phyloP scores from a whole-genome alignment of 352 stramenopile genomes.

The Globisporangium paroecandrum region DNA sequence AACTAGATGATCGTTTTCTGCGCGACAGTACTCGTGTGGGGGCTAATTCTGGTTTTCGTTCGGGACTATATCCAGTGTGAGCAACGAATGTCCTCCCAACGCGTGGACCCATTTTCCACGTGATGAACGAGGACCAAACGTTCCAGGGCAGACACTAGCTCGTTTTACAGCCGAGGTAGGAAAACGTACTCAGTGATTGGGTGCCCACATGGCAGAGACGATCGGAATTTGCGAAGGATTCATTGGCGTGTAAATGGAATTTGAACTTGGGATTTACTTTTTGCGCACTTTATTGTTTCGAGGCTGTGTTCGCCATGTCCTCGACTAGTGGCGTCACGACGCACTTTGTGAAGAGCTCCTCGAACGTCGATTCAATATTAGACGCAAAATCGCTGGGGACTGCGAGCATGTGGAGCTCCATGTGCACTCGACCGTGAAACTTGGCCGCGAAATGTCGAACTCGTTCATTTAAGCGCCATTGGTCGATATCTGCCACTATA shows the following conservation, averaged over 20 bases:
- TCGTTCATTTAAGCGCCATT: not conserved
- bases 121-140: too few species aligned
- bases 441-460: not conserved
- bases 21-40: not conserved
- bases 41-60: not conserved
- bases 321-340: not conserved
- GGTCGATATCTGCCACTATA: not conserved
- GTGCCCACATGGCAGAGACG: too few species aligned
- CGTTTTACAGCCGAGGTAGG: too few species aligned
- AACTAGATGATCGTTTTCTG: not conserved
- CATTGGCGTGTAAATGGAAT: too few species aligned
- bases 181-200: too few species aligned
- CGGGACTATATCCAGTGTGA: too few species aligned
- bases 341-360: constrained; percentile 3
- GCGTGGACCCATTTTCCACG: too few species aligned
- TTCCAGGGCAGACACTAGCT: too few species aligned
- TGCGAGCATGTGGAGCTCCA: not conserved
- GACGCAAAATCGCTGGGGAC: not conserved
- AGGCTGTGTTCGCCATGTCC: not conserved
- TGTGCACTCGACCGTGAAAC: not conserved
- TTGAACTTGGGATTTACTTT: too few species aligned
- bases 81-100: too few species aligned
- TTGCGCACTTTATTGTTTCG: too few species aligned
- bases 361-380: not conserved
- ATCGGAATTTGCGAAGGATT: too few species aligned